These are phyloP conservation scores for Phytopythium vexans DNA, from an alignment of 352 stramenopile species.

Conservation along the genomic window DNA sequence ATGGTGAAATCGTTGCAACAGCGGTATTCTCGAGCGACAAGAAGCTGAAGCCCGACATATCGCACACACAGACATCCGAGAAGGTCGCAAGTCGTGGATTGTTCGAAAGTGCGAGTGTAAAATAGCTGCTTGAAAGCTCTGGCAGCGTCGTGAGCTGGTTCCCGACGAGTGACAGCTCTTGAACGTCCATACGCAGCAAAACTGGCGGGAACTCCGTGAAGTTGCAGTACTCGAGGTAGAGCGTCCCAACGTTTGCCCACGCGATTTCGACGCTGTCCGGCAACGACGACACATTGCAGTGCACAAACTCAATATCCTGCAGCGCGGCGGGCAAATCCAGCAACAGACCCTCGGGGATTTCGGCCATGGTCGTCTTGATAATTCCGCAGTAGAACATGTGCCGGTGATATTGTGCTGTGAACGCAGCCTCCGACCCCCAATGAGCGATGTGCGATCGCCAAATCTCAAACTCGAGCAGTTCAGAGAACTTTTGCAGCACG, in stretches of 20 bases:
- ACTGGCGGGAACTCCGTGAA: conserved; percentile 8
- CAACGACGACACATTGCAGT: conserved; percentile 12
- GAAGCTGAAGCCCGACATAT: not conserved
- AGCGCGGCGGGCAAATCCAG: conserved; percentile 9
- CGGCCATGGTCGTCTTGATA: conserved; percentile 10
- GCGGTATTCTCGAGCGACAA: conserved; percentile 10
- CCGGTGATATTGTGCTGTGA: conserved; percentile 4
- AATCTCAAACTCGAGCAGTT: conserved; percentile 19
- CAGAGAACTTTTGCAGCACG: conserved; percentile 9
- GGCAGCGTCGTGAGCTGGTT: conserved; percentile 10
- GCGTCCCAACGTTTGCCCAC: conserved; percentile 7
- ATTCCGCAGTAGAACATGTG: conserved; percentile 17
- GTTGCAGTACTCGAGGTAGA: conserved; percentile 21
- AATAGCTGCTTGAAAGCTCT: not conserved
- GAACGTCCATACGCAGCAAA: conserved; percentile 5
- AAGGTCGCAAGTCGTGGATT: not conserved
- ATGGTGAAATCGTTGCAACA: conserved; percentile 3
- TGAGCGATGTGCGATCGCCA: conserved; percentile 17
- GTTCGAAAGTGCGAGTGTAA: not conserved
- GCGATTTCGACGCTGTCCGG: conserved; percentile 11
- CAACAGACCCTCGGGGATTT: conserved; percentile 7
- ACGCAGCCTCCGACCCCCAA: conserved; percentile 9
- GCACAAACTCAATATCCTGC: conserved; percentile 18
- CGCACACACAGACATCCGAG: not conserved
- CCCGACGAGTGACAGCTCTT: conserved; percentile 15